These are phyloP conservation scores for Tolypocladium inflatum DNA, from an alignment of 2,329 filamentous ascomycete species.

Conservation along the genomic window DNA sequence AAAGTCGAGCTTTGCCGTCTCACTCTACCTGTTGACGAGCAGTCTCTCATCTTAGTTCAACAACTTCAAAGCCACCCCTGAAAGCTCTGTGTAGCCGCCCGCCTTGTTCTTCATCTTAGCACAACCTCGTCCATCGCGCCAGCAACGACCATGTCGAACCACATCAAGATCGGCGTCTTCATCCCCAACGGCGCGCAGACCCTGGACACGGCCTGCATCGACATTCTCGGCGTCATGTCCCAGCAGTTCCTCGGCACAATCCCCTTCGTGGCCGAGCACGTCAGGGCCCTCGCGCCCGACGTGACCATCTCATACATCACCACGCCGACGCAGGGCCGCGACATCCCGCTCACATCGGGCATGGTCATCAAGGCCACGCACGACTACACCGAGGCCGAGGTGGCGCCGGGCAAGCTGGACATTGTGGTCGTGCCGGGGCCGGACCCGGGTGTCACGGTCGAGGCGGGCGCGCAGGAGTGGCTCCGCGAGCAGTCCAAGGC, in stretches of 20 bases:
- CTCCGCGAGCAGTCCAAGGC: conserved; percentile 28
- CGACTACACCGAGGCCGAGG: conserved; percentile 32
- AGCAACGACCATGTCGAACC: conserved; percentile 4
- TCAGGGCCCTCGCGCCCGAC: conserved; percentile 30
- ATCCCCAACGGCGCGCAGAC: conserved; percentile 35
- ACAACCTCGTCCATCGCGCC: neutral
- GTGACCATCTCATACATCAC: conserved; percentile 38
- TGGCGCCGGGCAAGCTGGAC: conserved; percentile 40
- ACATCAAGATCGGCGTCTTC: conserved; percentile 40
- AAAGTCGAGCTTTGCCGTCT: neutral
- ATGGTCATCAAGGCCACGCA: conserved; percentile 30
- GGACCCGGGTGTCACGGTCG: conserved; percentile 25
- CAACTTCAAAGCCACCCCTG: neutral
- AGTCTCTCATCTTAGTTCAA: neutral
- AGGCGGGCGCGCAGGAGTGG: conserved; percentile 29
- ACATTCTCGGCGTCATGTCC: conserved; percentile 37
- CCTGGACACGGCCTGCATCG: conserved; percentile 40
- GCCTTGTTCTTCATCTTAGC: neutral
- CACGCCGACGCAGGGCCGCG: conserved; percentile 20
- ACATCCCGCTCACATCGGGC: conserved; percentile 31
- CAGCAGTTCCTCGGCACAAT: conserved; percentile 31
- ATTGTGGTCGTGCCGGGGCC: conserved; percentile 42
- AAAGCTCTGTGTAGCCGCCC: neutral
- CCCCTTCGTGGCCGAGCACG: conserved; percentile 21
- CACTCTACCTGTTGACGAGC: neutral